Evolutionary conservation across 108 stramenopile species (phyloP).

Genomic region (Seminavis robusta): DNA sequence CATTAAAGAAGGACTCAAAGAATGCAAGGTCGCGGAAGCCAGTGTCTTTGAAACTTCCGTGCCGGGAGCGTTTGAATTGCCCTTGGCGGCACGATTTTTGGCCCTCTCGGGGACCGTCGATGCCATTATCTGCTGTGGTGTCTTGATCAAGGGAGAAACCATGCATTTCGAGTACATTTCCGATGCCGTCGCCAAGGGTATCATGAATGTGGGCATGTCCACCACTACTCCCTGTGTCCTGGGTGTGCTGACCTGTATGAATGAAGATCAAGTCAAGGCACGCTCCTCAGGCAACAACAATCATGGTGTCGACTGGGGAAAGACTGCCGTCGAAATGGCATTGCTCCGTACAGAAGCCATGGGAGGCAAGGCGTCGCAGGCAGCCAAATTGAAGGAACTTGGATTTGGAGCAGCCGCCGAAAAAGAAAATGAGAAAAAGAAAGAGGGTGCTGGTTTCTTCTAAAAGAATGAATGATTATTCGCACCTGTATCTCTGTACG

Average conservation of each 20-base stretch:
- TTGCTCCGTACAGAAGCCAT: slow-evolving; percentile 78
- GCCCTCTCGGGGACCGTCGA: slow-evolving; percentile 94
- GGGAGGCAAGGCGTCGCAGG: slow-evolving; percentile 30
- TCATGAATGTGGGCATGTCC: slow-evolving; percentile 93
- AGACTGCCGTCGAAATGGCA: slow-evolving; percentile 96
- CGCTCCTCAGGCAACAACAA: slow-evolving; percentile 84
- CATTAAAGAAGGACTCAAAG: slow-evolving; percentile 62
- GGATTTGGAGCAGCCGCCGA: slow-evolving; percentile 38
- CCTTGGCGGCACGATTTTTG: slow-evolving; percentile 89
- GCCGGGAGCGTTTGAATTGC: slow-evolving; percentile 96
- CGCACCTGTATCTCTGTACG: too few relatives aligned
- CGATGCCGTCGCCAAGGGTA: slow-evolving; percentile 86
- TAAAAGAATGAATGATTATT: slow-evolving; percentile 3
- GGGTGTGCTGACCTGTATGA: slow-evolving; percentile 89
- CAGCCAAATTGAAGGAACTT: slow-evolving; percentile 33
- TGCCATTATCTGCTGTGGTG: slow-evolving; percentile 93
- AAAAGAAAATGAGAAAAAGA: slow-evolving; percentile 14
- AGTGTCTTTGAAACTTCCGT: slow-evolving; percentile 93
- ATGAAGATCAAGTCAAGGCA: slow-evolving; percentile 79
- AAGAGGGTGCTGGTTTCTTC: slow-evolving; percentile 24
- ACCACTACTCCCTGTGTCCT: slow-evolving; percentile 84
- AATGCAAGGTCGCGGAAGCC: slow-evolving; percentile 79
- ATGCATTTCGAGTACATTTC: slow-evolving; percentile 99
- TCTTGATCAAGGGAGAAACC: slow-evolving; percentile 98
- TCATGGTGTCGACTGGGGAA: slow-evolving; percentile 94